Evolutionary conservation across 257 asterid genomes (phyloP).

Genomic region (Primulina tabacum): DNA sequence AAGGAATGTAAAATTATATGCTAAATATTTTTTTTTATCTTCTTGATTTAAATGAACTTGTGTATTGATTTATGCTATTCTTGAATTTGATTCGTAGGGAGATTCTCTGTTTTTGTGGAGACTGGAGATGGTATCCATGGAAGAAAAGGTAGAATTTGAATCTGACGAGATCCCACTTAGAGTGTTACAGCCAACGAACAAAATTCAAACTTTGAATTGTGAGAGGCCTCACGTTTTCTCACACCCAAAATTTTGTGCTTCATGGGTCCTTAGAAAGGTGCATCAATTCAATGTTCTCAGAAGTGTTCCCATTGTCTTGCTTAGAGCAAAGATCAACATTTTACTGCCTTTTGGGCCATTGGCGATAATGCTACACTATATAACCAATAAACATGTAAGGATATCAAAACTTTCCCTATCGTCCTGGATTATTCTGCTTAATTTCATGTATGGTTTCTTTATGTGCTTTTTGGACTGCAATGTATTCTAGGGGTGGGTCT

Average conservation of each 20-base stretch:
- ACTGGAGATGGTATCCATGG: neutral
- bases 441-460: neutral
- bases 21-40: neutral
- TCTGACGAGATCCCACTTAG: neutral
- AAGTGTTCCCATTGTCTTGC: neutral
- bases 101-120: neutral
- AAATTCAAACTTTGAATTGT: neutral
- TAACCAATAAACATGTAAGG: neutral
- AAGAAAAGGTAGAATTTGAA: neutral
- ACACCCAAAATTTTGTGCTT: neutral
- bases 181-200: neutral
- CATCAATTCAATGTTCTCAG: neutral
- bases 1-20: no score
- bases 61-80: neutral
- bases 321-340: neutral
- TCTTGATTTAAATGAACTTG: no score
- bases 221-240: neutral
- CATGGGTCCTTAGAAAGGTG: neutral
- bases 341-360: neutral
- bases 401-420: neutral
- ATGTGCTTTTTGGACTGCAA: neutral
- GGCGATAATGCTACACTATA: neutral
- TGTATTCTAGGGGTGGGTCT: conserved; percentile 67
- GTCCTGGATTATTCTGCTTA: neutral
- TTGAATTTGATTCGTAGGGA: neutral